Evolutionary conservation across 106 monocot species (phyloP), one percentile per base, ranked within the genome.

Genomic region (Acorus gramineus): DNA sequence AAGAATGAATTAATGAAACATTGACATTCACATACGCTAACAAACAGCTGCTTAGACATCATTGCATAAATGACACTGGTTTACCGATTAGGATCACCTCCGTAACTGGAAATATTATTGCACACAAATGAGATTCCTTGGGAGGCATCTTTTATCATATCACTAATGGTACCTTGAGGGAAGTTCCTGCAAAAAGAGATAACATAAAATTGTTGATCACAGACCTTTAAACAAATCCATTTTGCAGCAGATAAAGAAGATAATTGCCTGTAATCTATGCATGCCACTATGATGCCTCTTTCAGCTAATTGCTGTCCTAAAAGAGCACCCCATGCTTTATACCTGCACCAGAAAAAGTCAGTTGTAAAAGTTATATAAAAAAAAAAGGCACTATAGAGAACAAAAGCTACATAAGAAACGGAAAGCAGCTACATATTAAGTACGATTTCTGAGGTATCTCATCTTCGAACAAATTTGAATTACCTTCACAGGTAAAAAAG

Each of bases 51-150:
- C 28, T 28, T 28, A 28, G 28, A 28, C 28, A 28, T 28, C 28
- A 28, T 28, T 28, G 1, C 28, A 28, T 28, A 28, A 28, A 28
- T 28, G 28, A 28, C 28, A 28, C 28, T 28, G 28, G 28, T 9
- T 11, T 76, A 92, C 98, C 84, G 76, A 71, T 75, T 77, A 63
- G 85, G 88, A 66, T 99, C 89, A 73, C 98, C 87, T 55, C 98
- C 98, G 71, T 76, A 99, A 56, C 56, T 71, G 7, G 63, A 72
- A 78, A 89, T 81, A 62, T 84, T 77, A 49, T 92, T 99, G 73
- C 83, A 85, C 8, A 99, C 81, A 78, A 99, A 99, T 54, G 98
- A 85, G 7, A 99, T 92, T 67, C 92, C 98, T 76, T 80, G 65
- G 70, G 83, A 88, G 59, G 83, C 92, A 83, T 85, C 82, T 53